Conservation (phyloP, 331 rosid species). For the Dryas integrifolia region DNA sequence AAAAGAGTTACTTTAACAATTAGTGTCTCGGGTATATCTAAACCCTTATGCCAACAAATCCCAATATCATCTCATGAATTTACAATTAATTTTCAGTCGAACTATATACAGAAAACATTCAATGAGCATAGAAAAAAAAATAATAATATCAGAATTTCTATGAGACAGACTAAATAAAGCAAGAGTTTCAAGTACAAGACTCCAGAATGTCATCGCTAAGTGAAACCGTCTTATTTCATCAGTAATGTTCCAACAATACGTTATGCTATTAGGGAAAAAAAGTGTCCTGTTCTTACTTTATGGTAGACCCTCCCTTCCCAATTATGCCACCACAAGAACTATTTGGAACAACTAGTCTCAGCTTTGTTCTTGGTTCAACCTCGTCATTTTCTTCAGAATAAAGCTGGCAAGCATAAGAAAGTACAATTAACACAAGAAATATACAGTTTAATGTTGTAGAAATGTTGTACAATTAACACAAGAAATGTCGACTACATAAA, state of each 20-base stretch:
- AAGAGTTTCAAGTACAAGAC: background rate
- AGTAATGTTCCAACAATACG: conserved; percentile 12
- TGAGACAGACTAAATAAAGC: background rate
- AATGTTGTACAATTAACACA: conserved; percentile 25
- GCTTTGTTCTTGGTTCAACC: conserved; percentile 80
- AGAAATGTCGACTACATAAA: conserved; percentile 15
- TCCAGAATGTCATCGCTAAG: background rate
- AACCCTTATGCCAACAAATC: background rate
- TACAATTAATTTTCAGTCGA: background rate
- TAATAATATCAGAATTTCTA: background rate
- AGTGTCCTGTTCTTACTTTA: conserved; percentile 53
- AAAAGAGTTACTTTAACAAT: background rate
- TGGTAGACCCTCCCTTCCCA: conserved; percentile 98
- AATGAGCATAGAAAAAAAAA: background rate
- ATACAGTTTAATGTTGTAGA: conserved; percentile 2
- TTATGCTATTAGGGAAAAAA: conserved; percentile 16
- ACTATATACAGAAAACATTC: background rate
- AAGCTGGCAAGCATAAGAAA: conserved; percentile 47
- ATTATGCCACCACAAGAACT: conserved; percentile 98
- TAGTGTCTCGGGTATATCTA: background rate
- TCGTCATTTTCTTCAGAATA: conserved; percentile 83
- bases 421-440: conserved; percentile 27
- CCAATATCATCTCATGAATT: background rate
- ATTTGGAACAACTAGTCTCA: conserved; percentile 89
- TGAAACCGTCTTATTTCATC: conserved; percentile 6